Evolutionary conservation across 805 yeast species (phyloP).

Genomic region (Metschnikowia bowlesiae): DNA sequence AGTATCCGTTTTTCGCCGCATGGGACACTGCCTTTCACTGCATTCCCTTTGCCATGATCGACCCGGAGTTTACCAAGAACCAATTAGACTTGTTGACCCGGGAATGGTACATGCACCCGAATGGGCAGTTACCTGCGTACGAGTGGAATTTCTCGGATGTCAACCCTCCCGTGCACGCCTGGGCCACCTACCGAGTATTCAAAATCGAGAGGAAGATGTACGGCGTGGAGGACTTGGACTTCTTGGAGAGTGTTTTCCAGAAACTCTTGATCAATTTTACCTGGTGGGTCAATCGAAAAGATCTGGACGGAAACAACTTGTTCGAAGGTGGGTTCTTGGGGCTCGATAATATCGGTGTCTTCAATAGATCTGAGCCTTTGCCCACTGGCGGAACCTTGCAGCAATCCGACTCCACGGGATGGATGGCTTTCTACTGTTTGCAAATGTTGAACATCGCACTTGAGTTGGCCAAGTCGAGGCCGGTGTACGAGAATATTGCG

Average conservation of each 20-base stretch:
- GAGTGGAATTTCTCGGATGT: slow-evolving; percentile 96
- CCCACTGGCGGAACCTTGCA: slow-evolving; percentile 90
- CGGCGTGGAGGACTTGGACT: slow-evolving; percentile 74
- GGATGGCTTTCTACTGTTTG: slow-evolving; percentile 93
- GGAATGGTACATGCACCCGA: slow-evolving; percentile 98
- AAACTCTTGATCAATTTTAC: slow-evolving; percentile 84
- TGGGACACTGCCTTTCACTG: slow-evolving; percentile 98
- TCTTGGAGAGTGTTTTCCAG: slow-evolving; percentile 89
- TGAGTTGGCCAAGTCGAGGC: slow-evolving; percentile 79
- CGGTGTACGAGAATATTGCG: slow-evolving; percentile 89
- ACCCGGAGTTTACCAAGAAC: slow-evolving; percentile 85
- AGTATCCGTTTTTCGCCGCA: slow-evolving; percentile 92
- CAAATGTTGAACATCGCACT: slow-evolving; percentile 91
- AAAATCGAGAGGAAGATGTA: slow-evolving; percentile 83
- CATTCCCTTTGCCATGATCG: slow-evolving; percentile 88
- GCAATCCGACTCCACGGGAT: slow-evolving; percentile 94
- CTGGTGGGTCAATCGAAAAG: slow-evolving; percentile 97
- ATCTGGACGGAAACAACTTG: slow-evolving; percentile 77
- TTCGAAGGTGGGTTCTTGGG: slow-evolving; percentile 95
- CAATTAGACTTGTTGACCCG: slow-evolving; percentile 82
- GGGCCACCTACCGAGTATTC: slow-evolving; percentile 86
- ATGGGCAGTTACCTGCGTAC: slow-evolving; percentile 95
- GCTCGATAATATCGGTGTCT: slow-evolving; percentile 86
- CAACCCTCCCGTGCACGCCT: slow-evolving; percentile 97
- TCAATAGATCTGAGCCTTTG: slow-evolving; percentile 86